Evolutionary conservation across 2,329 filamentous ascomycete species (phyloP).

Genomic region (Aspergillus luchuensis): DNA sequence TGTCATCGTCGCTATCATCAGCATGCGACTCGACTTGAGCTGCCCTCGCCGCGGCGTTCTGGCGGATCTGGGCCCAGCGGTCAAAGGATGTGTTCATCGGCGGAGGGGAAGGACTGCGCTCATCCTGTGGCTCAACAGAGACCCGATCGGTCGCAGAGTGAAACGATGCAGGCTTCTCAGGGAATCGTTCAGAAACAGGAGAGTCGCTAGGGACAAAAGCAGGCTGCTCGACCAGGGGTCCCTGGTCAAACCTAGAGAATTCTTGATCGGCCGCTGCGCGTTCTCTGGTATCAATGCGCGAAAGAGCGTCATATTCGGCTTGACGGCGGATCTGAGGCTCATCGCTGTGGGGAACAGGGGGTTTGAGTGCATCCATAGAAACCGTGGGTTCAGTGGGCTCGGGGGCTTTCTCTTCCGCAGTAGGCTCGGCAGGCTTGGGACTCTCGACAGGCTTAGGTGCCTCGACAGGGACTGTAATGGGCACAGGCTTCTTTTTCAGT

Average conservation of each 20-base stretch:
- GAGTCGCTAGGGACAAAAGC: constrained; percentile 70
- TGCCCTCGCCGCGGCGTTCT: constrained; percentile 85
- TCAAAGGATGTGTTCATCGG: constrained; percentile 57
- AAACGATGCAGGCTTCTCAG: constrained; percentile 18
- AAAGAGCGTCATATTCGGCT: constrained; percentile 59
- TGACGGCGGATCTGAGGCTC: constrained; percentile 48
- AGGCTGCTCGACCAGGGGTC: constrained; percentile 81
- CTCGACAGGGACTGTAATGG: constrained; percentile 17
- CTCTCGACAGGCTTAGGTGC: constrained; percentile 10
- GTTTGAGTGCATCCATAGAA: constrained; percentile 17
- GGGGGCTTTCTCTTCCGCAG: constrained; percentile 17
- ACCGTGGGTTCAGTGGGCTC: constrained; percentile 15
- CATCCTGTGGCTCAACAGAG: constrained; percentile 5
- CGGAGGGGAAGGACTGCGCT: constrained; percentile 9
- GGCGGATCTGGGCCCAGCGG: constrained; percentile 93
- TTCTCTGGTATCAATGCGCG: constrained; percentile 60
- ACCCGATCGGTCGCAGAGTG: constrained; percentile 16
- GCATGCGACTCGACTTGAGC: constrained; percentile 57
- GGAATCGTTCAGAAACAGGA: constrained; percentile 24
- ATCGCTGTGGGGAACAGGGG: constrained; percentile 34
- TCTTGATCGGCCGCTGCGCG: constrained; percentile 48
- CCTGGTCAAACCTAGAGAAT: constrained; percentile 78
- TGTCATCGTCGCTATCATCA: constrained; percentile 74
- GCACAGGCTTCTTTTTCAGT: constrained; percentile 40
- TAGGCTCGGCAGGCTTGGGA: constrained; percentile 8